Base-by-base conservation (phyloP, 352 stramenopile species). In the Aphanomyces astaci region DNA sequence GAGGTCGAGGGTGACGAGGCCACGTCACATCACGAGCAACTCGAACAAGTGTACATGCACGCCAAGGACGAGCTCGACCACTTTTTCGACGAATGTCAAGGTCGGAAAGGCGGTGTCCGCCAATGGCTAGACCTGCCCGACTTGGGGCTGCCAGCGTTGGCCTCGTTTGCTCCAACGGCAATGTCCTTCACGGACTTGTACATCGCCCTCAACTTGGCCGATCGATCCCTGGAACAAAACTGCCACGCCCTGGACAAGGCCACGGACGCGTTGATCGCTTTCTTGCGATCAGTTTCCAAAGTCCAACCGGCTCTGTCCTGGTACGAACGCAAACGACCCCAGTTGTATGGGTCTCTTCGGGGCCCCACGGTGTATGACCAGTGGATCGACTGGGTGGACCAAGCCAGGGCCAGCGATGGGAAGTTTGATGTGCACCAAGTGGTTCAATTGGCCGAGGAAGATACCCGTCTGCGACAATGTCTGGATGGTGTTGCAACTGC, bases 281-380 rank as follows among this genome's bases (percentile, higher is more conserved):
- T 59, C 30, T 40, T 59, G n/a, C 33, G 25, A 43, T 17, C 17
- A 3, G 46, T 19, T 13, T 3, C 28, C 5, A 13, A 40, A 13
- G 28, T 68, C 19, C 40, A 68, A 25, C 13, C 62, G 32, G n/a
- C 62, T 1, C 36, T 68, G 3, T 19, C 19, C 4, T 68, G 62
- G 62, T 68, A 32, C 32, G 5, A 68, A 39, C 27, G 30, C 9
- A 30, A 30, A 24, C 62, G 62, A 30, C 9, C 17, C 11, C 19
- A 19, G 5, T 36, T 68, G 17, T 68, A 59, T 43, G n/a, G 17
- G 3, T 19, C 43, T 30, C n/a, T 24, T 2, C 46, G 62, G 9
- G 62, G 62, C 19, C 40, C 19, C 4, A 46, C 27, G 15, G 25
- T 59, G 17, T 59, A 51, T 11, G 11, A 68, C 15, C 40, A 68